Percentiles rank a stretch among this genome's conserved stretches.
Evolutionary conservation across 768 basidiomycete species (phyloP).

Genomic region (Stropharia rugosoannulata): DNA sequence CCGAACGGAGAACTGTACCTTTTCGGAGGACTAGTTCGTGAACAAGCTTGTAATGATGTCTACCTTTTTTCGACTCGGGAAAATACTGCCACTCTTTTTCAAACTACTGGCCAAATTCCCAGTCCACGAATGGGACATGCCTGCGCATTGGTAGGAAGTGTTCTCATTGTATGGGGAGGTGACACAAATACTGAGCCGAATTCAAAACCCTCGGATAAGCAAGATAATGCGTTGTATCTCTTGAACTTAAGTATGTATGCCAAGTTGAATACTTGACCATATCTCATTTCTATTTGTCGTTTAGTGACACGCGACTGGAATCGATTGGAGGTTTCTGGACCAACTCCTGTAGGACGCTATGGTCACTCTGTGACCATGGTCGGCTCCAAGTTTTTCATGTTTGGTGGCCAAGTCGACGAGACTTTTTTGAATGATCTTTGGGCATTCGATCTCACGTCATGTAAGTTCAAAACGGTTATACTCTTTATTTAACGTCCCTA

Average conservation of each 20-base stretch:
- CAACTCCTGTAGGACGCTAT: conserved; percentile 85
- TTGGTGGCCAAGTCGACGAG: conserved; percentile 95
- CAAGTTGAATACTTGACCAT: background rate
- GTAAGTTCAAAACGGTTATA: conserved; percentile 46
- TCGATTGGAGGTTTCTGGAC: conserved; percentile 71
- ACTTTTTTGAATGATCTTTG: conserved; percentile 94
- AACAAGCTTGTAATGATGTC: conserved; percentile 87
- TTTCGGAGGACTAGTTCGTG: conserved; percentile 95
- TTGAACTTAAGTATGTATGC: conserved; percentile 83
- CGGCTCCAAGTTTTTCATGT: conserved; percentile 89
- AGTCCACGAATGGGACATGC: conserved; percentile 95
- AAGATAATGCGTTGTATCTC: conserved; percentile 92
- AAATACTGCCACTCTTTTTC: conserved; percentile 76
- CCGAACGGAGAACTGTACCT: conserved; percentile 89
- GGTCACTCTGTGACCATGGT: conserved; percentile 95
- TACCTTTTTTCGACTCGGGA: conserved; percentile 86
- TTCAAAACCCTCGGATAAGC: conserved; percentile 63
- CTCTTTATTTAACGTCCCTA: conserved; percentile 2
- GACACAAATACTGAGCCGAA: conserved; percentile 84
- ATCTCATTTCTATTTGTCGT: conserved; percentile 2
- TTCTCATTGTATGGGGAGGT: conserved; percentile 97
- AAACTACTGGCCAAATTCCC: conserved; percentile 88
- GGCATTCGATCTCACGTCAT: conserved; percentile 92
- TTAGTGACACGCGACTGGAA: conserved; percentile 96
- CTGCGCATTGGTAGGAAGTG: conserved; percentile 92